These are phyloP conservation scores for Aureobasidium uvarum DNA, from an alignment of 2,329 filamentous ascomycete species.

Conservation along the genomic window DNA sequence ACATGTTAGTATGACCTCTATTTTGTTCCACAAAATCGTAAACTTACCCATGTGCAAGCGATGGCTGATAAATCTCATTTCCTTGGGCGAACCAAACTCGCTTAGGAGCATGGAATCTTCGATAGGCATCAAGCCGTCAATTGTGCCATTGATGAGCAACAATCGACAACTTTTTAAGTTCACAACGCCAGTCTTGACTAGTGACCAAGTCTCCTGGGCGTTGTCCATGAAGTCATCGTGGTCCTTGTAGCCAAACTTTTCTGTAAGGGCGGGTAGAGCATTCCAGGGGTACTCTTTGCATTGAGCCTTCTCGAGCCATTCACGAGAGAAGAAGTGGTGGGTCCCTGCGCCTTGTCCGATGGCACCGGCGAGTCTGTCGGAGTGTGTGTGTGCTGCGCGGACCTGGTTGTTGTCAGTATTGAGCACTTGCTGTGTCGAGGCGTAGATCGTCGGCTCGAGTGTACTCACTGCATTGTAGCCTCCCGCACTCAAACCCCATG, in stretches of 20 bases:
- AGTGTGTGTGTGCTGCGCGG: conserved; percentile 66
- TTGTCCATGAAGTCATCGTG: conserved; percentile 34
- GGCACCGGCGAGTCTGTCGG: conserved; percentile 51
- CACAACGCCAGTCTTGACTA: conserved; percentile 60
- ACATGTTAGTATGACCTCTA: not conserved
- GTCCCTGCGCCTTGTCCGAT: conserved; percentile 64
- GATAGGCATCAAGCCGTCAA: conserved; percentile 65
- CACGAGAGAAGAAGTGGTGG: conserved; percentile 60
- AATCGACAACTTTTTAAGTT: conserved; percentile 54
- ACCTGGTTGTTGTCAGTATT: conserved; percentile 25
- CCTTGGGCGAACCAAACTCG: conserved; percentile 64
- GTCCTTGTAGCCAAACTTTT: conserved; percentile 52
- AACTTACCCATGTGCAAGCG: conserved; percentile 59
- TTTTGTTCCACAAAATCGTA: not conserved
- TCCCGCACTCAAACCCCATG: conserved; percentile 65
- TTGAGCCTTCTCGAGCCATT: conserved; percentile 62
- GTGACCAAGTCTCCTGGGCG: conserved; percentile 59
- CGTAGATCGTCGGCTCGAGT: not conserved
- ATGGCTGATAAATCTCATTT: conserved; percentile 62
- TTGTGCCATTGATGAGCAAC: conserved; percentile 60
- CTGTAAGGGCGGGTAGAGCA: conserved; percentile 48
- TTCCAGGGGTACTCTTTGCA: conserved; percentile 58
- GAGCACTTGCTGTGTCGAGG: too few relatives aligned
- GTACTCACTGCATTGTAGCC: conserved; percentile 62
- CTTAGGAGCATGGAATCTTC: conserved; percentile 65